Evolutionary conservation across 371 early-diverging fungal species (phyloP).

Genomic region (Mortierella polycephala): DNA sequence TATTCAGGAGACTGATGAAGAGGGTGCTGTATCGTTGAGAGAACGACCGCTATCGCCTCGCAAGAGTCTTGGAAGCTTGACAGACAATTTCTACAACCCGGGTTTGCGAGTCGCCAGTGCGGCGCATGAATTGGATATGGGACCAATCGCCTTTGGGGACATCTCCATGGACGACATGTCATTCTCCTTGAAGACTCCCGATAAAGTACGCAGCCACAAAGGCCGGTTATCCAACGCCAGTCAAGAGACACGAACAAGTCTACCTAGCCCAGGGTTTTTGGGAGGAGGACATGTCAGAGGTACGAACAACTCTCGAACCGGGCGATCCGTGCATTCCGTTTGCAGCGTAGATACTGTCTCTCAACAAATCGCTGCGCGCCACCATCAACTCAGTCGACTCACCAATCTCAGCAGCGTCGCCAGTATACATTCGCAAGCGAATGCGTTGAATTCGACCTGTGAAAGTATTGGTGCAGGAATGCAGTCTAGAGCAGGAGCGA

Average conservation of each 20-base stretch:
- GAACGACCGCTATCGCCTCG: background rate
- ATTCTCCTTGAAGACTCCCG: conserved; percentile 3
- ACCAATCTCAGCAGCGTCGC: conserved; percentile 26
- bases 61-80: background rate
- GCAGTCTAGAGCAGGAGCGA: background rate
- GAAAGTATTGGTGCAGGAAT: conserved; percentile 11
- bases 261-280: background rate
- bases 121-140: background rate
- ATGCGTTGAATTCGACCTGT: conserved; percentile 7
- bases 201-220: conserved; percentile 17
- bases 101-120: background rate
- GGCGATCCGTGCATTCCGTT: conserved; percentile 37
- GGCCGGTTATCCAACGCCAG: conserved; percentile 19
- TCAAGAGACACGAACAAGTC: conserved; percentile 7
- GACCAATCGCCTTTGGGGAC: conserved; percentile 16
- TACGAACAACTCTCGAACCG: conserved; percentile 1
- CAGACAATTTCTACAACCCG: background rate
- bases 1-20: conserved; percentile 21
- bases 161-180: conserved; percentile 23
- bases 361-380: conserved; percentile 40
- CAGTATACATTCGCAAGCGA: conserved; percentile 24
- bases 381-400: conserved; percentile 33
- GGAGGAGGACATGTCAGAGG: conserved; percentile 1
- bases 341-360: conserved; percentile 43
- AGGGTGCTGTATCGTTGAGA: background rate